Base-by-base conservation (phyloP, 495 filamentous ascomycete genomes). In the Neurospora sp. region DNA sequence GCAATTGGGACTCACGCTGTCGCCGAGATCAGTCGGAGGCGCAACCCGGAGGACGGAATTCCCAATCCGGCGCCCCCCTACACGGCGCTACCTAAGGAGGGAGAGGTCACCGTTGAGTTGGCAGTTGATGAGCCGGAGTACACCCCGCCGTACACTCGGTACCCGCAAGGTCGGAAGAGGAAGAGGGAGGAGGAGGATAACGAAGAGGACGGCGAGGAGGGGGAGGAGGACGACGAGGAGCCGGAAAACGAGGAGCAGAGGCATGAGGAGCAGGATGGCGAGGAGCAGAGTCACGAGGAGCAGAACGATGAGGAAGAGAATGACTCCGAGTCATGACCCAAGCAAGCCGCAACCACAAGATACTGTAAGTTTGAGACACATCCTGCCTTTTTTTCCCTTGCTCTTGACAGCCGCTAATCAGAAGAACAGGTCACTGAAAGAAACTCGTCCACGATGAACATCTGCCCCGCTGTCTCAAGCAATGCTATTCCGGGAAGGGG, bases 221-320 rank as follows among this genome's bases (percentile, higher is more conserved):
- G 9, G 9, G n/a, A 23, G n/a, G 18, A 0, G 0, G 44, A 20
- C 0, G n/a, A 12, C 1, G 9, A 23, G 35, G 35, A 35, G 35
- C 35, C 5, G 35, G 3, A 4, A 4, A 1, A 48, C 1, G 9
- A 5, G 10, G n/a, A 12, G 46, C 16, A 42, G 6, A 18, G 31
- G 31, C 31, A 31, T 0, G 9, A 5, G 10, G n/a, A 12, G 46
- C 14, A 41, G 5, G 5, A 7, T 14, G 1, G 10, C 9, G 10
- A 23, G n/a, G n/a, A 12, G n/a, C 44, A 20, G 1, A 2, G 0
- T 0, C 0, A 10, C 9, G 3, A 11, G 4, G 44, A 23, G 5
- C 2, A 8, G 41, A 5, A 18, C 16, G 6, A 9, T 8, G 41
- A n/a, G 2, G 41, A 10, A 7, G 18, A 44, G 42, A n/a, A 44